Base-by-base conservation (phyloP, 495 filamentous ascomycete species). In the Penicilliopsis zonata region DNA sequence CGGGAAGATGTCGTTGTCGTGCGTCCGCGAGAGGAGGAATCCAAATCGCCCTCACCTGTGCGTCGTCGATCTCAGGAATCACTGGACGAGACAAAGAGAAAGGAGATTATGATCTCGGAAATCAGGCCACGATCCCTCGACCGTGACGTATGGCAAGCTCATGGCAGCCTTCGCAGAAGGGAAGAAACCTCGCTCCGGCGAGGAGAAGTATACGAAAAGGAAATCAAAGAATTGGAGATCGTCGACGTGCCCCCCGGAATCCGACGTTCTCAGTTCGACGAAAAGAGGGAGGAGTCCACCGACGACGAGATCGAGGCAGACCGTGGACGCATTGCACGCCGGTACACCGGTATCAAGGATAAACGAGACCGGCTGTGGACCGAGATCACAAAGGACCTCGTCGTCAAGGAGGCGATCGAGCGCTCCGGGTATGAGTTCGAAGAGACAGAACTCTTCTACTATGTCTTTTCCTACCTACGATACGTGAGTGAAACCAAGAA, bases 341-440 rank as follows among this genome's bases (percentile, higher is more conserved):
- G 62, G 14, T 61, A 65, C 13, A 43, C 50, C n/a, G 57, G 45
- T 1, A 33, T 55, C 34, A 60, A 63, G 22, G 45, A 56, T 19
- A 47, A 43, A 13, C 52, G 69, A 32, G 76, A 74, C 29, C 73
- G 81, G 36, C 79, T 93, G 53, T 96, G 92, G 92, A 98, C 90
- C 0, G 90, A 96, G 51, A 86, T 98, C 43, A 93, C 87, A 5
- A 95, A 93, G 59, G 86, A 94, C 42, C 54, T 98, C 29, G 85
- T 98, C 9, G 69, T 79, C 23, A 72, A 74, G 34, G 88, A 96
- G 48, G 92, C 90, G 0, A 84, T 98, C 41, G 78, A 93, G 38
- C 60, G 76, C 32, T 51, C 75, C 36, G 86, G 85, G 0, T 96
- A 92, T 55, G 82, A 85, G 42, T 96, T 75, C 46, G 87, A 96